Conservation (phyloP, 148 eudicot species). For the Diospyros lotus region DNA sequence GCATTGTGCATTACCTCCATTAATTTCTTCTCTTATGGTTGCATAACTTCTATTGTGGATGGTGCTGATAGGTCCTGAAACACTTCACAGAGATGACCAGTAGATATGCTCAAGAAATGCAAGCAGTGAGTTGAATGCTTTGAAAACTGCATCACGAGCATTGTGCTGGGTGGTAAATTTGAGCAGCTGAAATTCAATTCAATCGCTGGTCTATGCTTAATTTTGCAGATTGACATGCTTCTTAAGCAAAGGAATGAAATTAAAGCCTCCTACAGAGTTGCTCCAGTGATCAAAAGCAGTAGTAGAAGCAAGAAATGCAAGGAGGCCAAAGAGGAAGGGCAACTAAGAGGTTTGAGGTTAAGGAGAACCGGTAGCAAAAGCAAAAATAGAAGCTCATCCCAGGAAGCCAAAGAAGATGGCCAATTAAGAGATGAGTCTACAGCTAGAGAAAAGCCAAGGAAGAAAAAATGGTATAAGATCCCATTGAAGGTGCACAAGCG, state of each 20-base stretch:
- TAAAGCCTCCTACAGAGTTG: slow-evolving; percentile 63
- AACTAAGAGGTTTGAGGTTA: too few species aligned
- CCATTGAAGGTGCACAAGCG: slow-evolving; percentile 62
- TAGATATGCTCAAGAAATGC: slow-evolving; percentile 91
- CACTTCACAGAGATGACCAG: slow-evolving; percentile 90
- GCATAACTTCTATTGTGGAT: slow-evolving; percentile 8
- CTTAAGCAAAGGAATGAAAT: slow-evolving; percentile 77
- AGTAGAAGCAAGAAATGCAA: slow-evolving; percentile 46
- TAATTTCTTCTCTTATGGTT: not conserved
- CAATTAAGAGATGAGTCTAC: slow-evolving; percentile 50
- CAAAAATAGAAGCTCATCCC: slow-evolving; percentile 3
- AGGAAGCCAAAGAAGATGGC: slow-evolving; percentile 56
- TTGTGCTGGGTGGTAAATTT: not conserved
- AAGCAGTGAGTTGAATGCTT: slow-evolving; percentile 47
- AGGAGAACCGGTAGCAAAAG: too few species aligned
- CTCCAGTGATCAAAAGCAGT: slow-evolving; percentile 60
- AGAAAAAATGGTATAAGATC: slow-evolving; percentile 84
- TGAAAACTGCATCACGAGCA: not conserved
- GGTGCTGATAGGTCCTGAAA: slow-evolving; percentile 54
- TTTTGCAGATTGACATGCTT: slow-evolving; percentile 76
- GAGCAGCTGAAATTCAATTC: not conserved
- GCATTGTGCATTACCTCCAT: not conserved
- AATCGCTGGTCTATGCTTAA: not conserved
- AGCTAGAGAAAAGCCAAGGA: slow-evolving; percentile 56
- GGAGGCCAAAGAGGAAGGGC: slow-evolving; percentile 19